Conservation (phyloP, 768 basidiomycete genomes). For the Xanthoconium purpureum region DNA sequence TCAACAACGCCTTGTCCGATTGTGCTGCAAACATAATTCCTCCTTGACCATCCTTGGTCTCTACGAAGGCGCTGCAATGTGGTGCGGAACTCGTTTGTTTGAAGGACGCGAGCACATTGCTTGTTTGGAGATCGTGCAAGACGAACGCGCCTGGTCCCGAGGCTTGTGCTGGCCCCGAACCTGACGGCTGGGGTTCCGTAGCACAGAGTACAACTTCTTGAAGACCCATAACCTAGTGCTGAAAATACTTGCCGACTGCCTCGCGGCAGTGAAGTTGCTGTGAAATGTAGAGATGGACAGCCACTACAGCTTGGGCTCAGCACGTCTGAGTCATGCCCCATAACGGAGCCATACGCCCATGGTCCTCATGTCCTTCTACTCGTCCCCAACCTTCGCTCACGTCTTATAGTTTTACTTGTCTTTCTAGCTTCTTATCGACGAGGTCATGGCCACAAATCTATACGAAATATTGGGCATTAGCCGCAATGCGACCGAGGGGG, state of each 20-base stretch:
- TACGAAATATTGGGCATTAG: slow-evolving; percentile 62
- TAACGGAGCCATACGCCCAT: neutral
- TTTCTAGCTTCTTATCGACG: neutral
- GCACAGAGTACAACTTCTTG: slow-evolving; percentile 70
- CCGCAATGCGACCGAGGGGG: slow-evolving; percentile 54
- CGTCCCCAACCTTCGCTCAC: neutral
- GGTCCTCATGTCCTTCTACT: neutral
- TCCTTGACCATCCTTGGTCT: slow-evolving; percentile 69
- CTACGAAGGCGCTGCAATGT: slow-evolving; percentile 67
- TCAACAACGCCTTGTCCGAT: slow-evolving; percentile 82
- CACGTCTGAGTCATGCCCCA: neutral
- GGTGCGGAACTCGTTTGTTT: slow-evolving; percentile 72
- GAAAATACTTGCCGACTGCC: neutral
- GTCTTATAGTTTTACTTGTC: neutral
- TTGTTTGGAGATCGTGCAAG: slow-evolving; percentile 80
- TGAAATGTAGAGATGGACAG: slow-evolving; percentile 13
- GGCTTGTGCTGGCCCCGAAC: slow-evolving; percentile 36
- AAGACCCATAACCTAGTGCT: slow-evolving; percentile 42
- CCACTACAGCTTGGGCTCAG: slow-evolving; percentile 9
- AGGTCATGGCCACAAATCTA: slow-evolving; percentile 51
- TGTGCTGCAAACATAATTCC: slow-evolving; percentile 84
- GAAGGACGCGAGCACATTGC: slow-evolving; percentile 76
- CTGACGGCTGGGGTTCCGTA: slow-evolving; percentile 43
- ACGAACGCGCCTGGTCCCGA: slow-evolving; percentile 62
- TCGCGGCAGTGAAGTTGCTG: neutral